phyloP scores from a whole-genome alignment of 1,284 basidiomycete genomes.

The Rhodotorula sp. region DNA sequence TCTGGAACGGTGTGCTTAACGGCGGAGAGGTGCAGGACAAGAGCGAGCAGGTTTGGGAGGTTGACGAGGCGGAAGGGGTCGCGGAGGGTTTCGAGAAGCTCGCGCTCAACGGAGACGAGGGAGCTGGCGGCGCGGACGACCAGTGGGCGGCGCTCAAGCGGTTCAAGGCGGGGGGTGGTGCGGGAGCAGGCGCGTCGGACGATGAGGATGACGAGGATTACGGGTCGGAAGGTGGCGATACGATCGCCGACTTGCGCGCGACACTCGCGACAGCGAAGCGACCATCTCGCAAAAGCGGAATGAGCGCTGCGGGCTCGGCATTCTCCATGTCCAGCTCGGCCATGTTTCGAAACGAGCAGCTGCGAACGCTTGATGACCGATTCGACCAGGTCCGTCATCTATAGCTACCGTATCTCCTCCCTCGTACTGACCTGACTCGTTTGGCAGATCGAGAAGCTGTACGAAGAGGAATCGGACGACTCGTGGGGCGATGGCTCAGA shows the following conservation, averaged over 20 bases:
- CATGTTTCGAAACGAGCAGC: constrained; percentile 86
- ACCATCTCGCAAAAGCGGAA: constrained; percentile 64
- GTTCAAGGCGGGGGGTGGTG: constrained; percentile 43
- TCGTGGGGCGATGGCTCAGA: constrained; percentile 40
- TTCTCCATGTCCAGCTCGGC: constrained; percentile 97
- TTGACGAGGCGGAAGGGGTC: constrained; percentile 13
- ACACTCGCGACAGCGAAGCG: constrained; percentile 64
- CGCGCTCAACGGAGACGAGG: constrained; percentile 17
- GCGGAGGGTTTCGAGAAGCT: constrained; percentile 62
- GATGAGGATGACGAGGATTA: constrained; percentile 52
- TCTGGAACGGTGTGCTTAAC: constrained; percentile 55
- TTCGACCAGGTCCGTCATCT: constrained; percentile 77
- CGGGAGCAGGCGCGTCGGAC: constrained; percentile 35
- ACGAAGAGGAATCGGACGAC: constrained; percentile 53
- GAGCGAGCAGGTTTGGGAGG: constrained; percentile 30
- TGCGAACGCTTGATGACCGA: constrained; percentile 83
- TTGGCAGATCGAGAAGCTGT: constrained; percentile 67
- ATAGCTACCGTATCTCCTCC: neutral
- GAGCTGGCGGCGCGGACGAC: constrained; percentile 4
- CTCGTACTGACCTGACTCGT: neutral
- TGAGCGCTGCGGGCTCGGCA: constrained; percentile 56
- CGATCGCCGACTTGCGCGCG: constrained; percentile 57
- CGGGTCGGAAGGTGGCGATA: constrained; percentile 69
- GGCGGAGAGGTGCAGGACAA: constrained; percentile 40
- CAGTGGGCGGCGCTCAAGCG: constrained; percentile 49